Conservation (phyloP, 2,329 filamentous ascomycete genomes). For the Epicoccum sorghinum region DNA sequence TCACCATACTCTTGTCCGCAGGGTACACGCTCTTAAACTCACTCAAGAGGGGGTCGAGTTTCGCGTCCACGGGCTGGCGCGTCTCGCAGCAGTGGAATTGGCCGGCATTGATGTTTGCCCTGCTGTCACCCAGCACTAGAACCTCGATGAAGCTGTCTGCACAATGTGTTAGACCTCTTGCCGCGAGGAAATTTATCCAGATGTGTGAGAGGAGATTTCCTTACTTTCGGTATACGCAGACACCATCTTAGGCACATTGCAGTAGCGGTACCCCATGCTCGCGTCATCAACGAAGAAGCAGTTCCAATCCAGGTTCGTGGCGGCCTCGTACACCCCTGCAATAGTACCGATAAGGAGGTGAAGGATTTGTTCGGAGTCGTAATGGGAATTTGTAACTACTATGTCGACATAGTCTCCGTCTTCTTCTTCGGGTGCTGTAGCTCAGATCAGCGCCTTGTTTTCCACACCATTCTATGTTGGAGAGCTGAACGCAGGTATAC, state of each 20-base stretch:
- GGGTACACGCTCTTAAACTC: slow-evolving; percentile 7
- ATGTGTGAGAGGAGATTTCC: background rate
- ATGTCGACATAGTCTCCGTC: too few relatives aligned
- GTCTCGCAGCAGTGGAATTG: slow-evolving; percentile 5
- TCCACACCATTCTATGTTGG: background rate
- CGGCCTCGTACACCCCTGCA: background rate
- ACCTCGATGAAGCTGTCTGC: background rate
- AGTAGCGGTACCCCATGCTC: background rate
- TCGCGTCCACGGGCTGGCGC: background rate
- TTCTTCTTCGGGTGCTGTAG: background rate
- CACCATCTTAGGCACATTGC: background rate
- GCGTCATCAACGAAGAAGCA: background rate
- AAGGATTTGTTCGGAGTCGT: background rate
- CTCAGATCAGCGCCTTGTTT: too few relatives aligned
- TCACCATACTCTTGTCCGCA: background rate
- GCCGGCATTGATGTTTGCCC: too few relatives aligned
- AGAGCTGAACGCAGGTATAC: too few relatives aligned
- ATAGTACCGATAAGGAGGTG: slow-evolving; percentile 1
- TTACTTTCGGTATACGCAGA: background rate
- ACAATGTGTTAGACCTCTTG: background rate
- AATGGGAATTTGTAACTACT: background rate
- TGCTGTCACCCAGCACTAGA: background rate
- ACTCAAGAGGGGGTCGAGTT: background rate
- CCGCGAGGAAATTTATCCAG: background rate
- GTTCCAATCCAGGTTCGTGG: background rate